Base-by-base conservation (phyloP, 495 filamentous ascomycete genomes). In the Penicillium daleae region DNA sequence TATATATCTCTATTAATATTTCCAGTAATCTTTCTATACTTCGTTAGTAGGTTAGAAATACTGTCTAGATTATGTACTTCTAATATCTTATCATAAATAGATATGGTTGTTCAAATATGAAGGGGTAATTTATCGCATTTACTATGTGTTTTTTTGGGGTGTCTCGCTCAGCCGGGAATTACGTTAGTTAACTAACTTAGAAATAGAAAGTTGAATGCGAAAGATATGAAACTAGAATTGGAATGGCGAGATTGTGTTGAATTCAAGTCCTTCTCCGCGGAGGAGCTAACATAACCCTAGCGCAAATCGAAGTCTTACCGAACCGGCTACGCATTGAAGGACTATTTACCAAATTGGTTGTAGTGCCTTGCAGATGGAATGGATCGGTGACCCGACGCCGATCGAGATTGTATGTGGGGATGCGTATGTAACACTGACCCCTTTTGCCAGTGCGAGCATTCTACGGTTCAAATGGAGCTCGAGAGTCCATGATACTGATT, bases 321-420 rank as follows among this genome's bases (percentile, higher is more conserved):
- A 44, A 32, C 44, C 17, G 26, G 40, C 37, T 24, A 8, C 26
- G 0, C 21, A 24, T 24, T 3, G 9, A 19, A 51, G n/a, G 33
- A 46, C 42, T 33, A 35, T 48, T 54, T 63, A 22, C 61, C 61
- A 39, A 29, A 13, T 58, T 46, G 63, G 63, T n/a, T n/a, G n/a
- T n/a, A n/a, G n/a, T 37, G 57, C 40, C 24, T 42, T 57, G 40
- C 6, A 56, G 51, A n/a, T n/a, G n/a, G n/a, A 61, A 49, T 27
- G 39, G 62, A 64, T 64, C 62, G 61, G 61, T 57, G 13, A 24
- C 21, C 49, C 58, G 31, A 50, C 35, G 52, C 52, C 60, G 65
- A 67, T 67, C 60, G 33, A 63, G 65, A 63, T 63, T 57, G 58
- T 39, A 48, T 57, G 54, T 67, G 60, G 61, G 39, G 61, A 32